Evolutionary conservation across 164 flowering plant genomes (phyloP), one percentile per base, ranked within the genome.

Genomic region (Magnolia sinica): DNA sequence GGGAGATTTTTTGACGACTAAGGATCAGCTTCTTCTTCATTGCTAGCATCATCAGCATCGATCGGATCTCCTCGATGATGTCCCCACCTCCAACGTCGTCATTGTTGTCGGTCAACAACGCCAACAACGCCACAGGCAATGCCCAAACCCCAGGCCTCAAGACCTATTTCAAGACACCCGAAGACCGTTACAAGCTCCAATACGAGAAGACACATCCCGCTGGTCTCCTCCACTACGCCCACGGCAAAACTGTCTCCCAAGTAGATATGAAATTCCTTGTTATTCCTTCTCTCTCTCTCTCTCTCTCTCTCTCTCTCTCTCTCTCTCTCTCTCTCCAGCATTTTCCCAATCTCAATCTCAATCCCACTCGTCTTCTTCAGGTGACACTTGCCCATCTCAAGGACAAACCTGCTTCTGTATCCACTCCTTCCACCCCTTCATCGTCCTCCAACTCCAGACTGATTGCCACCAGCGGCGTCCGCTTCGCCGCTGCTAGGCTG

Each of bases 111-210:
- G 65, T 8, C 31, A 23, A 20, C 68, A 68, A 27, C 18, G 19
- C 49, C 31, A 23, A 20, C 68, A 68, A 27, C 18, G 19, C 49
- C 71, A 14, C n/a, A 19, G 68, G 29, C 20, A 84, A 83, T 76
- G 72, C 88, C 14, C 92, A 89, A 79, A 82, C 91, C 11, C 84
- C 88, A 20, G 94, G 94, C 14, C 81, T 95, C 23, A 95, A 95
- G 86, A 93, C 96, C 50, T 92, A 95, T 83, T 95, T 95, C 87
- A 95, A 95, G 82, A 95, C 98, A 75, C 98, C 98, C 0, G 98
- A 93, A 74, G 98, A 97, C 4, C 86, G 94, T 37, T 95, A 93
- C 78, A 95, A 93, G 88, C 95, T 93, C 59, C 96, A 90, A 50
- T 92, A 87, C 59, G 98, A 93, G 85, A 95, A 95, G 82, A 87